These are phyloP conservation scores for Lasiosphaeris hirsuta DNA, from an alignment of 495 filamentous ascomycete species.

Conservation along the genomic window DNA sequence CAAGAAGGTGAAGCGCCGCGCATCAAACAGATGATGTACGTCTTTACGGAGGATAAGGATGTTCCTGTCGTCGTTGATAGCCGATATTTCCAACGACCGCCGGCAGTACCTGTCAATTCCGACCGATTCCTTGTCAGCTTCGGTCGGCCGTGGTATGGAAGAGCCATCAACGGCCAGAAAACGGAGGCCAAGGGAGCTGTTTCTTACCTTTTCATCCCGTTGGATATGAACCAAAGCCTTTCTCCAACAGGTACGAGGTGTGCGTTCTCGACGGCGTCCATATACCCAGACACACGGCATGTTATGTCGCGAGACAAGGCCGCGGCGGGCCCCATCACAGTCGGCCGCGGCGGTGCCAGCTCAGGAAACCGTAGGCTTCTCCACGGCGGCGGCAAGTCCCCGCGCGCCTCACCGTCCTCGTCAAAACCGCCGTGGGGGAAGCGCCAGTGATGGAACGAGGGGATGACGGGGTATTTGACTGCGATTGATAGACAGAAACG, in stretches of 20 bases:
- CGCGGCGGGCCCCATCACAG: not conserved
- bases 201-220: conserved; percentile 8
- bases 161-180: not conserved
- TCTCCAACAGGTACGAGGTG: conserved; percentile 10
- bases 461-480: conserved; percentile 16
- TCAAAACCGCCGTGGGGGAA: conserved; percentile 15
- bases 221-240: conserved; percentile 8
- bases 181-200: not conserved
- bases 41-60: conserved; percentile 11
- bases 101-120: conserved; percentile 16
- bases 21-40: conserved; percentile 11
- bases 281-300: conserved; percentile 8
- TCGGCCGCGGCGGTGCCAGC: not conserved
- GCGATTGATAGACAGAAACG: not conserved
- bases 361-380: not conserved
- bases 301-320: conserved; percentile 1
- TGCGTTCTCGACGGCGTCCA: conserved; percentile 6
- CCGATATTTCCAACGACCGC: not conserved
- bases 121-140: not conserved
- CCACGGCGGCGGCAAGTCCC: conserved; percentile 2
- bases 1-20: conserved; percentile 12
- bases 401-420: conserved; percentile 1
- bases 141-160: too few relatives aligned
- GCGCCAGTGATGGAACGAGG: conserved; percentile 22
- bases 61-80: conserved; percentile 17